phyloP scores from a whole-genome alignment of 768 basidiomycete genomes.

The Neoboletus brunneissimus region DNA sequence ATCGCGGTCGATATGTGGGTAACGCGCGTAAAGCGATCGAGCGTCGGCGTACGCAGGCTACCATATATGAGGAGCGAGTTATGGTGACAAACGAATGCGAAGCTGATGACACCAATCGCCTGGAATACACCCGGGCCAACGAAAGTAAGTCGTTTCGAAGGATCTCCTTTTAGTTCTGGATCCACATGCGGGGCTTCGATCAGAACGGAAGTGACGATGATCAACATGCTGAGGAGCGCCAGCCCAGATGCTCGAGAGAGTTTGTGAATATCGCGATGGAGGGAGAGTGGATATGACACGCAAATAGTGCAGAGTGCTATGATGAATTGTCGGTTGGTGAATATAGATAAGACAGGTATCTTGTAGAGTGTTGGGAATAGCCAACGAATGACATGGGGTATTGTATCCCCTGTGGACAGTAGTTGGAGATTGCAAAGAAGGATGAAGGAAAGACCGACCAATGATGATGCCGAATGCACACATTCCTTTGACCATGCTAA shows the following conservation, averaged over 20 bases:
- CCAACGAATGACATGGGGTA: constrained; percentile 89
- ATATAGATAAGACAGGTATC: constrained; percentile 70
- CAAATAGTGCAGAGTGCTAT: constrained; percentile 82
- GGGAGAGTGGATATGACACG: constrained; percentile 91
- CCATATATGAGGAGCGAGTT: constrained; percentile 97
- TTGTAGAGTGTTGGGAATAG: constrained; percentile 68
- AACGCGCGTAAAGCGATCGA: constrained; percentile 89
- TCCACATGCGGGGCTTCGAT: constrained; percentile 78
- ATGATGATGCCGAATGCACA: constrained; percentile 98
- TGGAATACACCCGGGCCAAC: constrained; percentile 83
- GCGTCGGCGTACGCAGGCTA: constrained; percentile 85
- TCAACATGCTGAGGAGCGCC: constrained; percentile 88
- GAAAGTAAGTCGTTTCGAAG: constrained; percentile 69
- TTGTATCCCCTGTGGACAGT: constrained; percentile 71
- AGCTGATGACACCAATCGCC: constrained; percentile 96
- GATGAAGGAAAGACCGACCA: constrained; percentile 32
- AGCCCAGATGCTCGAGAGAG: constrained; percentile 89
- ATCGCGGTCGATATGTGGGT: constrained; percentile 88
- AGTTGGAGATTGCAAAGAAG: neutral
- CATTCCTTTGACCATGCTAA: constrained; percentile 62
- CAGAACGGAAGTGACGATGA: constrained; percentile 85
- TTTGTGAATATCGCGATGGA: constrained; percentile 98
- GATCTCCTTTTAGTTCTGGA: constrained; percentile 72
- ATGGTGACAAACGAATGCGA: constrained; percentile 97
- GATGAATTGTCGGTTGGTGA: constrained; percentile 86